Evolutionary conservation across 2,329 filamentous ascomycete species (phyloP), one percentile per base, ranked within the genome.

Genomic region (Botryotinia calthae): DNA sequence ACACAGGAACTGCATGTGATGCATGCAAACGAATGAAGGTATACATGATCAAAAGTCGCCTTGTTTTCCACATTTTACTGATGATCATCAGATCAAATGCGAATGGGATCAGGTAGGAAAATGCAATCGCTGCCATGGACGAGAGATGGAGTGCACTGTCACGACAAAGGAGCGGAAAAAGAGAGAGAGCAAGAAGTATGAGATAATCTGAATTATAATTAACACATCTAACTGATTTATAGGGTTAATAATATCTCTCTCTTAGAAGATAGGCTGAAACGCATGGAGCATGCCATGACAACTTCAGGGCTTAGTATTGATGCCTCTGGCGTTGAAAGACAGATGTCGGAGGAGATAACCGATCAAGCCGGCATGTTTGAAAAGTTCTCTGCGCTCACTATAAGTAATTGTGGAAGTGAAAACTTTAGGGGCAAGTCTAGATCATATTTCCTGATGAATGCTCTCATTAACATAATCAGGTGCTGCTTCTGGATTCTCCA

Each of bases 21-120:
- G 67, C 61, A 72, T 78, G 76, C 70, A 77, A 78, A 72, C 75
- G 73, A 44, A 77, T 77, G 73, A 78, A 78, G 77, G 76, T 73
- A 76, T 70, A 7, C 20, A 73, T 73, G 34, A 59, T 74, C 42
- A 42, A 66, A 56, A 28, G 40, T 58, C 46, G 37, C 28, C 16
- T 46, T 66, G 34, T 40, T 34, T n/a, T 66, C 46, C 14, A 40
- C 31, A 46, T 62, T 25, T 56, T 48, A 65, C 62, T 73, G 34
- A 51, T 20, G 14, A 56, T 37, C 25, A 75, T 54, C 34, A 78
- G 77, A 77, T 77, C 54, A 77, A 75, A 75, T 77, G 75, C 42
- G 66, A 76, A 73, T 76, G 76, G 72, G 74, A 76, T 8, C 70
- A 44, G n/a, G 70, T 74, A 48, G 73, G 72, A 62, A 77, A 73